These are phyloP conservation scores for Tylopilus vinaceipallidus DNA, from an alignment of 768 basidiomycete genomes.

Conservation along the genomic window DNA sequence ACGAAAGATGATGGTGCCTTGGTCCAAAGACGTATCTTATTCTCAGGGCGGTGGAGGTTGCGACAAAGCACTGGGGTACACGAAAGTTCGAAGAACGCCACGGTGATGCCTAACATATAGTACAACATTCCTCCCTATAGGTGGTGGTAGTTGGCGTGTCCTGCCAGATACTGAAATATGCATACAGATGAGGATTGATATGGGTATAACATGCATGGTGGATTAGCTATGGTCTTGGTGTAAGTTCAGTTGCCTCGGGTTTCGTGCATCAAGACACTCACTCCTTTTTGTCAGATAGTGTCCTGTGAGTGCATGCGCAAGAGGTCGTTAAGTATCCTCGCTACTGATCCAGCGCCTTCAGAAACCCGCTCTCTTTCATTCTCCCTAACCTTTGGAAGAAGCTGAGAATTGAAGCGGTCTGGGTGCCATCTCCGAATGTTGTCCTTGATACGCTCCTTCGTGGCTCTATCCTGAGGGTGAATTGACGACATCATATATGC, in stretches of 20 bases:
- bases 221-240: constrained; percentile 14
- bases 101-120: constrained; percentile 4
- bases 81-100: background rate
- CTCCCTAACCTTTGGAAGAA: constrained; percentile 60
- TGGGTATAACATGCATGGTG: constrained; percentile 31
- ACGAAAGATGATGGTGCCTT: no score
- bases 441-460: constrained; percentile 75
- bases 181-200: constrained; percentile 31
- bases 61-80: background rate
- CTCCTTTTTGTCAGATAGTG: constrained; percentile 33
- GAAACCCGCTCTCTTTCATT: constrained; percentile 64
- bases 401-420: constrained; percentile 74
- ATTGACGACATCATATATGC: constrained; percentile 61
- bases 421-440: constrained; percentile 79
- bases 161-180: constrained; percentile 24
- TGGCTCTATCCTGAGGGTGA: constrained; percentile 49
- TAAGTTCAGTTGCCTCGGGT: constrained; percentile 8
- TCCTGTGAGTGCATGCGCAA: constrained; percentile 49
- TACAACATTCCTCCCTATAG: constrained; percentile 18
- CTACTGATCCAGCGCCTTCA: constrained; percentile 71
- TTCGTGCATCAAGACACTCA: constrained; percentile 16
- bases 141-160: constrained; percentile 7
- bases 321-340: constrained; percentile 68
- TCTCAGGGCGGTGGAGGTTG: background rate
- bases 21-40: constrained; percentile 3